Percentiles rank a stretch among this genome's conserved stretches.
These are phyloP conservation scores for Pseudogymnoascus sp. DNA, from an alignment of 2,329 filamentous ascomycete species.

Conservation along the genomic window DNA sequence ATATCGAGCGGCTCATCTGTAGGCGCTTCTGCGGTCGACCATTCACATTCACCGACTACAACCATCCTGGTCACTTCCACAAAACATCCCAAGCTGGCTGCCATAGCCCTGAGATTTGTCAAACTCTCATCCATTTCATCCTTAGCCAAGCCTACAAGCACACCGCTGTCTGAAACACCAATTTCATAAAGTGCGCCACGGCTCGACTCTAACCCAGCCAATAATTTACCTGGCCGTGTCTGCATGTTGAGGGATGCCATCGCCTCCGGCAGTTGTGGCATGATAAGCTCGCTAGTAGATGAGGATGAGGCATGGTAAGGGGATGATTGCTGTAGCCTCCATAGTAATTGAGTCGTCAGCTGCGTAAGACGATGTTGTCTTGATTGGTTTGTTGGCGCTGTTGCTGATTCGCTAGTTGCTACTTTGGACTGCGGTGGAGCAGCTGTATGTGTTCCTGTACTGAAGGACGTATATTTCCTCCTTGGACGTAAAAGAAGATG, in stretches of 20 bases:
- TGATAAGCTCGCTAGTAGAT: constrained; percentile 64
- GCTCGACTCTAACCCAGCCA: constrained; percentile 84
- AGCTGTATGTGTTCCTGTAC: constrained; percentile 49
- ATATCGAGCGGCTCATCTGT: constrained; percentile 14
- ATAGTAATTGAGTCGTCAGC: constrained; percentile 88
- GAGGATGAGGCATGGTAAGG: constrained; percentile 81
- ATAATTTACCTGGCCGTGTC: constrained; percentile 47
- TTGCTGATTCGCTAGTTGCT: constrained; percentile 12
- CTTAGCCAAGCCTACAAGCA: constrained; percentile 76
- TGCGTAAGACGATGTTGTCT: constrained; percentile 82
- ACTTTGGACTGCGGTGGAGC: constrained; percentile 26
- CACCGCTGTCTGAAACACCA: constrained; percentile 90
- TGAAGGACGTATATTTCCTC: constrained; percentile 65
- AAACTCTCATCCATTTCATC: constrained; percentile 93
- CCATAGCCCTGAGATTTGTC: constrained; percentile 80
- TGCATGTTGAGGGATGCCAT: constrained; percentile 36
- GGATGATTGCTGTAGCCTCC: constrained; percentile 91
- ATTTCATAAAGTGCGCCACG: constrained; percentile 94
- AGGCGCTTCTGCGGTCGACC: constrained; percentile 34
- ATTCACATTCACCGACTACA: constrained; percentile 78
- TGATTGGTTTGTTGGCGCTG: constrained; percentile 47
- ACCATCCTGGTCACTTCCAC: constrained; percentile 78
- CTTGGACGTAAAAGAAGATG: constrained; percentile 78
- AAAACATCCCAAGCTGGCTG: constrained; percentile 79
- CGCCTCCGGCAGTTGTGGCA: constrained; percentile 68